Base-by-base conservation (phyloP, 176 grass and related monocot genomes). In the Oryza rufipogon region DNA sequence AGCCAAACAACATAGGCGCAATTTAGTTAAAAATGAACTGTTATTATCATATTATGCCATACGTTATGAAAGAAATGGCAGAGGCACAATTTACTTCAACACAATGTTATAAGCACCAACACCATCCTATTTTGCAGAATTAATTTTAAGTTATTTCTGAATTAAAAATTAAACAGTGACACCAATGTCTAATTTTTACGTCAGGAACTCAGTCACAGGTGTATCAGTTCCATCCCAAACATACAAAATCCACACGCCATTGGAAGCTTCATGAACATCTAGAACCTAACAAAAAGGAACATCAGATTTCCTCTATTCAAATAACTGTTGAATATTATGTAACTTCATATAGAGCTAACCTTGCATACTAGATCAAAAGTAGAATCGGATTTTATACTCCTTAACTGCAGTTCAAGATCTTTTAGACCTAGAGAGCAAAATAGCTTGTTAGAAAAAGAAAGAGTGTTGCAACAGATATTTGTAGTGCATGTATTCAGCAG, bases 161-260 rank as follows among this genome's bases (percentile, higher is more conserved):
- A 73, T 58, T 70, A 64, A 9, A 81, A 61, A 36, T 76, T 34
- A 73, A 77, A 83, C 30, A 82, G 75, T 34, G 32, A 70, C 46
- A 74, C 76, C 15, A 11, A 34, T 48, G 11, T 81, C 68, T 51
- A 38, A 78, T 38, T 81, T 81, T 4, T 92, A 87, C 84, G 36
- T 68, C 70, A 79, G 82, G 78, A 91, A 66, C 45, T 78, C 74
- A 67, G 54, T 34, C 47, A 92, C 78, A 86, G 92, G 84, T 80
- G 88, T 75, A 83, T 97, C 90, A 69, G 92, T 97, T 88, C 95
- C 92, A 92, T 97, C 95, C 95, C 95, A 97, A 47, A 93, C 91
- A 84, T 94, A 95, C 61, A 88, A 90, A 78, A 95, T 83, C 82
- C 71, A 85, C 48, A 86, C 78, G 1, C 81, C 73, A 16, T 30